Conservation (phyloP, 2,329 filamentous ascomycete genomes). For the Microthyrium microscopicum region DNA sequence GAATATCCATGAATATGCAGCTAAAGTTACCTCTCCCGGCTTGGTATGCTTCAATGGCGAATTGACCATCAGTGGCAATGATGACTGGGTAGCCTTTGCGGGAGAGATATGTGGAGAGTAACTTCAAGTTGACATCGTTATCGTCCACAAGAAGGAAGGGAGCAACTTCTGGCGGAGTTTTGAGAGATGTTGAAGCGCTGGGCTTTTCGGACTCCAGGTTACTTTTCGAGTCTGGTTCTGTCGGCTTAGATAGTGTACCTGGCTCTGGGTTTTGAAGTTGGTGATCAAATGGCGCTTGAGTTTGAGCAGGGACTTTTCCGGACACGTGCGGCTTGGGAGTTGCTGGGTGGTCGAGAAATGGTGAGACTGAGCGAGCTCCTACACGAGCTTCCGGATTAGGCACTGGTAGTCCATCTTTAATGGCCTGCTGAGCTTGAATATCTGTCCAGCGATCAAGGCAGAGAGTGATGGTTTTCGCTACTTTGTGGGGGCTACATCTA, state of each 20-base stretch:
- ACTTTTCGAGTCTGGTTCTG: background rate
- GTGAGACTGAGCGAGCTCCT: background rate
- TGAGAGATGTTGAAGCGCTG: too few relatives aligned
- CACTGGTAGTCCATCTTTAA: background rate
- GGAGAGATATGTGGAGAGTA: too few relatives aligned
- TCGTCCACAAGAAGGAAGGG: slow-evolving; percentile 21
- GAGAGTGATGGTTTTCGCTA: too few relatives aligned
- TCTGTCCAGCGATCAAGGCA: too few relatives aligned
- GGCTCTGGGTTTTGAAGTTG: background rate
- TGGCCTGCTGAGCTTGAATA: too few relatives aligned
- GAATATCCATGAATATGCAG: slow-evolving; percentile 20
- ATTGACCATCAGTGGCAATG: too few relatives aligned
- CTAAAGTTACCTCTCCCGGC: too few relatives aligned
- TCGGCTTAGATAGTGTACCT: slow-evolving; percentile 2
- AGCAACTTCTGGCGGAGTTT: background rate
- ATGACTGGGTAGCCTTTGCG: too few relatives aligned
- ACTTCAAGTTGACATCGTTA: slow-evolving; percentile 22
- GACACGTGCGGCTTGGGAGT: background rate
- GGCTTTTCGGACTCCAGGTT: too few relatives aligned
- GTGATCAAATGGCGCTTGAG: background rate
- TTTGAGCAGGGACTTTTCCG: background rate
- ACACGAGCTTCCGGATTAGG: background rate
- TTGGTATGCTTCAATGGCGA: too few relatives aligned
- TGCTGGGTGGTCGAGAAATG: background rate
- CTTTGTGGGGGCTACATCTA: too few relatives aligned